Base-by-base conservation (phyloP, 2,329 filamentous ascomycete species). In the Elsinoe ampelina region DNA sequence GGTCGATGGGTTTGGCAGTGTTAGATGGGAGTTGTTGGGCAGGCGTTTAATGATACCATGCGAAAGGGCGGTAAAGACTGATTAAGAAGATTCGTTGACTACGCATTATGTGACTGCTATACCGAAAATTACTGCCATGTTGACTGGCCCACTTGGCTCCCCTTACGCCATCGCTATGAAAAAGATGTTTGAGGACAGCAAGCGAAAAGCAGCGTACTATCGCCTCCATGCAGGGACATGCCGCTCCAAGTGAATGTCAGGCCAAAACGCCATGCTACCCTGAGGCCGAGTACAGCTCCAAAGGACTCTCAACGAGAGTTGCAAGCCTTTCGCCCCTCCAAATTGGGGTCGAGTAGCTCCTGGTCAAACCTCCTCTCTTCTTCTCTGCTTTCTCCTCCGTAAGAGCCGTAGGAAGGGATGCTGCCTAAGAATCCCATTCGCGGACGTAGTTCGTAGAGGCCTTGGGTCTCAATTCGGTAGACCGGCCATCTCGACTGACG, bases 401-500 rank as follows among this genome's bases (percentile, higher is more conserved):
- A 12, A 39, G 15, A 7, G 15, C 5, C 15, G 8, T 17, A 38
- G 7, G 13, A n/a, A 35, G 11, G 17, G 48, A 52, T 20, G 8
- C 15, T 34, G 48, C 36, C 48, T 52, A 52, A 1, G 12, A 42
- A 13, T 61, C 59, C 59, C 55, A 58, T 42, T 59, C 59, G 36
- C 54, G 48, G 36, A 59, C 55, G 22, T 55, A 54, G 35, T 50
- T 51, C 17, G 55, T 58, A 10, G 35, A 34, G 30, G 13, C 30
- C 15, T 39, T 22, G 15, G 39, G 11, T 36, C 34, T 30, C 17
- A 39, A n/a, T n/a, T 56, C 54, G 12, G 51, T 47, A 32, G 42
- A 45, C 6, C 35, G 47, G 17, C 59, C 59, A n/a, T 61, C 58
- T 41, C 50, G 42, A 8, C 43, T 41, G 7, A 57, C 68, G 55